Conservation (phyloP, 306 rosid genomes). For the Prunus fruticosa region DNA sequence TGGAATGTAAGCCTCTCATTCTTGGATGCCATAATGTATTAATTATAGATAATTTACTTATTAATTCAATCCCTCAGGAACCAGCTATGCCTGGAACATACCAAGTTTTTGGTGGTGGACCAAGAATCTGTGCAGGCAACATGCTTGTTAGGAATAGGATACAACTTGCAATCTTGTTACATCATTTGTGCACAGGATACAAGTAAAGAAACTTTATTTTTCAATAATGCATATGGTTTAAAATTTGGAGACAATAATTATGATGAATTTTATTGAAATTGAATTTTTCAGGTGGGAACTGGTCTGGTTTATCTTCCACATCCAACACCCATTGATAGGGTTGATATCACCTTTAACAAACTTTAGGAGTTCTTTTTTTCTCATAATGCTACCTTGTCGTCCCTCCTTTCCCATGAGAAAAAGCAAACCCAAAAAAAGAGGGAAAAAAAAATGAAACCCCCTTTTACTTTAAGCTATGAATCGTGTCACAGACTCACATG, state of each 20-base stretch:
- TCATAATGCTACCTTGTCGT: neutral
- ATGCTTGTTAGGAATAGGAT: slow-evolving; percentile 31
- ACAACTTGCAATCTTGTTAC: slow-evolving; percentile 38
- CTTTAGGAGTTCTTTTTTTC: neutral
- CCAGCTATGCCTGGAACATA: slow-evolving; percentile 26
- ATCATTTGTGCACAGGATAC: slow-evolving; percentile 43
- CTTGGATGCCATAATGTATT: neutral
- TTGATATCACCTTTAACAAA: slow-evolving; percentile 14
- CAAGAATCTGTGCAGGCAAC: slow-evolving; percentile 46
- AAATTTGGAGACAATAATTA: too few species aligned
- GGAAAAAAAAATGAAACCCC: too few species aligned
- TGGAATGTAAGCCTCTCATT: slow-evolving; percentile 14
- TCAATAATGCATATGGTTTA: too few species aligned
- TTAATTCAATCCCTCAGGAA: neutral
- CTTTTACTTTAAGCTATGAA: too few species aligned
- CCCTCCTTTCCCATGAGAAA: neutral
- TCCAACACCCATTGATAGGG: slow-evolving; percentile 32
- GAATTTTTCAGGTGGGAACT: slow-evolving; percentile 39
- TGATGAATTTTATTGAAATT: too few species aligned
- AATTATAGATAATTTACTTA: too few species aligned
- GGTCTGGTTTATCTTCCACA: slow-evolving; percentile 34
- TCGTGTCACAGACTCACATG: too few species aligned
- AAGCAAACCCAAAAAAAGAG: too few species aligned
- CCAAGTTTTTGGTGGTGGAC: slow-evolving; percentile 41
- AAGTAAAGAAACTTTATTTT: slow-evolving; percentile 14